Evolutionary conservation across 2,329 filamentous ascomycete genomes (phyloP).

Genomic region (Lasiodiplodia hormozganensis): DNA sequence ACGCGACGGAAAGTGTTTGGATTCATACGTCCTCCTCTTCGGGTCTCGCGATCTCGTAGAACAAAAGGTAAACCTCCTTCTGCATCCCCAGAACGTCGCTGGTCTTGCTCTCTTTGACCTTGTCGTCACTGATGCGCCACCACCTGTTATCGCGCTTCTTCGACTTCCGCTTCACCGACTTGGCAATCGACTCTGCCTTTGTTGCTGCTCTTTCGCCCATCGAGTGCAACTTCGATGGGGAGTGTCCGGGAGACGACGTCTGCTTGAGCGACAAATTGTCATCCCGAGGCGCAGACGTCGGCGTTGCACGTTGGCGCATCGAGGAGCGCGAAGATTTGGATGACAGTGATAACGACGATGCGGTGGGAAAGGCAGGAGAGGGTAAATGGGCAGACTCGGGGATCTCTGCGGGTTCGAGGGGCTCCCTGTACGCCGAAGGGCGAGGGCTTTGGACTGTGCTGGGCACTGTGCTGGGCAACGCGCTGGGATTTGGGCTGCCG

Average conservation of each 20-base stretch:
- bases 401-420: constrained; percentile 32
- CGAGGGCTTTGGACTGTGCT: constrained; percentile 48
- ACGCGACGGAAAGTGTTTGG: not conserved
- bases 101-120: constrained; percentile 93
- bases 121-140: constrained; percentile 99
- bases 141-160: constrained; percentile 75
- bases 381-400: constrained; percentile 10
- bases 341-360: constrained; percentile 14
- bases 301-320: constrained; percentile 12
- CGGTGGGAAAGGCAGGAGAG: constrained; percentile 18
- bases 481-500: constrained; percentile 59
- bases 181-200: constrained; percentile 54
- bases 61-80: constrained; percentile 92
- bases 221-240: constrained; percentile 14
- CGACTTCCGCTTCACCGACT: constrained; percentile 55
- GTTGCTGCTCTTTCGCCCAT: constrained; percentile 34
- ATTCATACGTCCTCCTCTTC: constrained; percentile 19
- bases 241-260: not conserved
- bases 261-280: constrained; percentile 32
- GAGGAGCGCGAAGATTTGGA: constrained; percentile 27
- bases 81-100: constrained; percentile 92
- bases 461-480: constrained; percentile 48
- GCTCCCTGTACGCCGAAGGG: constrained; percentile 35
- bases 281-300: constrained; percentile 11
- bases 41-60: constrained; percentile 80